Evolutionary conservation across 2,329 filamentous ascomycete species (phyloP), one percentile per base, ranked within the genome.

Genomic region (Hirsutella thompsonii): DNA sequence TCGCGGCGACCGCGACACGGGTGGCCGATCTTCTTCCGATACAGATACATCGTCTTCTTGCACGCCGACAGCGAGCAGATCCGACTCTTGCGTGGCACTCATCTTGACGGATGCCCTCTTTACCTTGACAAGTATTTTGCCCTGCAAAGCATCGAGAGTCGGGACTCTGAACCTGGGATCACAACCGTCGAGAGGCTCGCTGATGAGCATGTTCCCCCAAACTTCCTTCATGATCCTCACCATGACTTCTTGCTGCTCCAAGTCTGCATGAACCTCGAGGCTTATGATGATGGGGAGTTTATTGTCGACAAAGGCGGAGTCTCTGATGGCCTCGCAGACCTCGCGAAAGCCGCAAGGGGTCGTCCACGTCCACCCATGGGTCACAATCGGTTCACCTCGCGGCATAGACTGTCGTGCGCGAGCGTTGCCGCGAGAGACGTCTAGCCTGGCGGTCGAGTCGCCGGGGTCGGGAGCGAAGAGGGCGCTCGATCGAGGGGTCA

Each of bases 151-250:
- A 13, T 76, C 75, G 0, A 94, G 78, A 26, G 76, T 72, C 0
- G 85, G 82, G 20, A 90, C 72, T 5, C 66, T 64, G 42, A 72
- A 66, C 13, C 59, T 63, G 0, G 77, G 67, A 55, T 76, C 57
- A 49, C 66, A 64, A 50, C 67, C 61, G 18, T 72, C 67, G 18
- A 63, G 70, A 30, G 64, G 64, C 40, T 63, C 52, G 19, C 86
- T 79, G 10, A 95, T 68, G 5, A 96, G 68, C 52, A 83, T 64
- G 0, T 75, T 79, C 33, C 72, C 74, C 88, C 89, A 98, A 47
- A 85, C 82, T 49, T 94, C 79, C 48, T 79, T 79, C 83, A 98
- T 95, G 47, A 96, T 94, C 42, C 84, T 75, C 10, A 94, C 89
- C 85, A 96, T 95, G 39, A 83, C 73, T 47, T 87, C 79, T 59